phyloP scores from a whole-genome alignment of 202 grass and related monocot genomes.

The Sporobolus alterniflorus region DNA sequence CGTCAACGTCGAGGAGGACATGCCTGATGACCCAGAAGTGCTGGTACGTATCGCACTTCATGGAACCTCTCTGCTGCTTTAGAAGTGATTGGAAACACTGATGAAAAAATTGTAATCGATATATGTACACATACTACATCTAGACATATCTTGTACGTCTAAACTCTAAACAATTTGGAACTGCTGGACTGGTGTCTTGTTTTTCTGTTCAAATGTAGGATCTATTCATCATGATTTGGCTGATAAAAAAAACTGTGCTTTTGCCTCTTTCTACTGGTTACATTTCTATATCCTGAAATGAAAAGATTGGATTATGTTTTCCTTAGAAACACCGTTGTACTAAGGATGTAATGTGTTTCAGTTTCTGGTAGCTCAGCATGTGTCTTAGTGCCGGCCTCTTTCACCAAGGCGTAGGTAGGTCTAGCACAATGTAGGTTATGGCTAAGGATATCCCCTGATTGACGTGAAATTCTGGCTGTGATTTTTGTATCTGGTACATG shows the following conservation, averaged over 20 bases:
- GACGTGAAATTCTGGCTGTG: neutral
- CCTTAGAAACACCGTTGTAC: neutral
- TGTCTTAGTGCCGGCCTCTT: neutral
- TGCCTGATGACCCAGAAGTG: slow-evolving; percentile 90
- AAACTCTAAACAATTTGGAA: neutral
- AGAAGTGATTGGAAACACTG: neutral
- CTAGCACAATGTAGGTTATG: neutral
- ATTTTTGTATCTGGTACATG: neutral
- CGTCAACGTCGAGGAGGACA: slow-evolving; percentile 64
- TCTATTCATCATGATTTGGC: neutral
- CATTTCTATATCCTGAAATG: neutral
- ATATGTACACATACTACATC: neutral
- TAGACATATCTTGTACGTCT: neutral
- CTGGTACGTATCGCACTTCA: slow-evolving; percentile 55
- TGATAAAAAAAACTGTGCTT: neutral
- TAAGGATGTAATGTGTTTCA: neutral
- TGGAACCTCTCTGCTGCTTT: slow-evolving; percentile 15
- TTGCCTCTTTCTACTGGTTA: neutral
- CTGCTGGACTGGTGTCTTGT: neutral
- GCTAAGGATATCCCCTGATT: neutral
- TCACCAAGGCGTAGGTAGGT: neutral
- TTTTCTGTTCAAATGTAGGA: neutral
- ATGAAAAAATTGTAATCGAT: neutral
- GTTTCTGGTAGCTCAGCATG: slow-evolving; percentile 1
- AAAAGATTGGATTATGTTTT: neutral